Evolutionary conservation across 148 eudicot species (phyloP), one percentile per base, ranked within the genome.

Genomic region (Rhododendron simsii): DNA sequence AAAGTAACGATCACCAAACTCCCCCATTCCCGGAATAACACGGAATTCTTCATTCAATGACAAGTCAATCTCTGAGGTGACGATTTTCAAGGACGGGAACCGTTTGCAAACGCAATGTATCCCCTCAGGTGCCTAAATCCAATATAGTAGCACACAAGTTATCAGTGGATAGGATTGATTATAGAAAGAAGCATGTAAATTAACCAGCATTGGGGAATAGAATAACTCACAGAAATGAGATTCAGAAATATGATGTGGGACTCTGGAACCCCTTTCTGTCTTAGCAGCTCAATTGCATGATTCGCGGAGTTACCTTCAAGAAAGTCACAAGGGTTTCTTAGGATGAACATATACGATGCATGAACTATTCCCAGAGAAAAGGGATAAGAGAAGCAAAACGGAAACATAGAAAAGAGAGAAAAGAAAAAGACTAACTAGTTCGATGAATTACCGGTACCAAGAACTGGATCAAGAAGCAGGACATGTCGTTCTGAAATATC

Each of bases 1-100:
- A 86, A 96, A 96, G 89, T 96, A 96, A 67, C 99, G 99, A 75
- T 96, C 99, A n/a, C 99, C 99, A 84, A 96, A 96, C 89, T 96
- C 99, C 44, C 99, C 99, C 92, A 96, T 18, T 51, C 99, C 99
- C 20, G 99, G 99, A 88, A 95, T 93, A 81, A 96, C 99, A 39
- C 95, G 98, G 71, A 44, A 96, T 85, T 95, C 99, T 75, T 93
- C 95, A 78, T 96, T 96, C 87, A 95, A 55, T 15, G 92, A 90
- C 81, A 84, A 92, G 84, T 96, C 99, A 81, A 96, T 96, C 93
- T 96, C 99, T 18, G 99, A 96, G 26, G 99, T 96, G 73, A 96
- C 99, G 5, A 96, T 95, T 87, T 96, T 96, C 90, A 95, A 87
- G 57, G 96, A 88, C 4, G 99, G 99, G 87, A 90, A 95, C 55